Conservation (phyloP, 1,284 basidiomycete species). For the Fomes fomentarius region DNA sequence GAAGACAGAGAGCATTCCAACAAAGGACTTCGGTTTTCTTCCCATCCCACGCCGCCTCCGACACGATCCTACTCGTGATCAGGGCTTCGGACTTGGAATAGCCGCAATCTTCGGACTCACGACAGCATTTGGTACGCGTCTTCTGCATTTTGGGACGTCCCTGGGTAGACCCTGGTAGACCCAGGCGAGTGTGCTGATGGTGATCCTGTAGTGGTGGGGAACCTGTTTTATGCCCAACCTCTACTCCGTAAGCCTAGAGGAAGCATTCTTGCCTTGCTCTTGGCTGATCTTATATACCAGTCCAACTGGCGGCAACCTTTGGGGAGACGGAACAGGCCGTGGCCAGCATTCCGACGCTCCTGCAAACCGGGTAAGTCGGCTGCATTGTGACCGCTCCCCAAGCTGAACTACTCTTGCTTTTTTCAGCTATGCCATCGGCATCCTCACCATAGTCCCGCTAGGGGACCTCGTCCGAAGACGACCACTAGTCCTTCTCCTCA, state of each 20-base stretch:
- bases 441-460: conserved; percentile 52
- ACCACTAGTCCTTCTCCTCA: conserved; percentile 47
- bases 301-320: conserved; percentile 57
- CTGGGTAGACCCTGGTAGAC: too few species aligned
- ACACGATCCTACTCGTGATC: conserved; percentile 60
- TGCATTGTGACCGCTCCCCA: too few species aligned
- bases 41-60: conserved; percentile 67
- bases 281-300: conserved; percentile 33
- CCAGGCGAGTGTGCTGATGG: not conserved
- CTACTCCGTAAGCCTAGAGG: too few species aligned
- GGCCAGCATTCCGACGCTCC: conserved; percentile 54
- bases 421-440: conserved; percentile 48
- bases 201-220: conserved; percentile 49
- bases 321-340: conserved; percentile 58
- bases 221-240: conserved; percentile 76
- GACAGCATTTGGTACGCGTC: conserved; percentile 55
- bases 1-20: not conserved
- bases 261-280: conserved; percentile 22
- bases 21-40: conserved; percentile 60
- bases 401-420: too few species aligned
- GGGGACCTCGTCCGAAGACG: conserved; percentile 57
- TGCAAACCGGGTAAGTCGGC: conserved; percentile 46
- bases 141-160: not conserved
- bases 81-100: conserved; percentile 61
- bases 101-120: conserved; percentile 69